phyloP scores from a whole-genome alignment of 768 basidiomycete species.

The Macrolepiota dolichaula region DNA sequence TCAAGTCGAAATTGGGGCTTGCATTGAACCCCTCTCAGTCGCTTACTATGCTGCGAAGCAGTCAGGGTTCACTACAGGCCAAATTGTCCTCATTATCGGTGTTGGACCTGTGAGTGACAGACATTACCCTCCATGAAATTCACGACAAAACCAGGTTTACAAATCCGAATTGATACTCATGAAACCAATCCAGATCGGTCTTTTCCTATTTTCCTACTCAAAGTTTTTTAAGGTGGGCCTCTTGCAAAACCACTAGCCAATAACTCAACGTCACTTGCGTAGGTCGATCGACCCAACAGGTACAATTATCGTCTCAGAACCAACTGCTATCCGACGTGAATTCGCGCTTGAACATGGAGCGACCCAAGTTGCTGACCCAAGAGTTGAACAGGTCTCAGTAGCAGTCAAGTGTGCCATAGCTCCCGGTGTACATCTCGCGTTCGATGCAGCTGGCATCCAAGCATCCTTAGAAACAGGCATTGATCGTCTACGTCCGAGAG shows the following conservation, averaged over 20 bases:
- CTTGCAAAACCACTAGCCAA: neutral
- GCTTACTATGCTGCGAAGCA: conserved; percentile 43
- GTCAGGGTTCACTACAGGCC: conserved; percentile 32
- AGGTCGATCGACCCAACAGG: conserved; percentile 25
- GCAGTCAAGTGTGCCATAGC: conserved; percentile 26
- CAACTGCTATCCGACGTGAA: conserved; percentile 32
- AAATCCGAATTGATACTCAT: neutral
- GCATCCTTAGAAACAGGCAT: conserved; percentile 33
- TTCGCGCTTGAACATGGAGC: conserved; percentile 36
- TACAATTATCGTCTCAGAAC: conserved; percentile 37
- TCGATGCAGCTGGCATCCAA: conserved; percentile 46
- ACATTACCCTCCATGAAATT: neutral
- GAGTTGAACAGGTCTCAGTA: conserved; percentile 22
- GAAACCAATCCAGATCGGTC: conserved; percentile 28
- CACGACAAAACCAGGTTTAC: no score
- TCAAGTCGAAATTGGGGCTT: conserved; percentile 44
- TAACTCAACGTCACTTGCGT: neutral
- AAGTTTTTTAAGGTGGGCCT: conserved; percentile 29
- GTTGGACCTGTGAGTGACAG: conserved; percentile 38
- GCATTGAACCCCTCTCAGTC: conserved; percentile 45
- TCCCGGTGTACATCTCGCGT: conserved; percentile 40
- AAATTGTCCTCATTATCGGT: conserved; percentile 38
- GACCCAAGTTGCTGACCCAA: conserved; percentile 34
- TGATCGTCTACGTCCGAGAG: conserved; percentile 31
- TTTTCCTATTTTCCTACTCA: conserved; percentile 35